Evolutionary conservation across 495 filamentous ascomycete species (phyloP), one percentile per base, ranked within the genome.

Genomic region (Bacidia gigantensis): DNA sequence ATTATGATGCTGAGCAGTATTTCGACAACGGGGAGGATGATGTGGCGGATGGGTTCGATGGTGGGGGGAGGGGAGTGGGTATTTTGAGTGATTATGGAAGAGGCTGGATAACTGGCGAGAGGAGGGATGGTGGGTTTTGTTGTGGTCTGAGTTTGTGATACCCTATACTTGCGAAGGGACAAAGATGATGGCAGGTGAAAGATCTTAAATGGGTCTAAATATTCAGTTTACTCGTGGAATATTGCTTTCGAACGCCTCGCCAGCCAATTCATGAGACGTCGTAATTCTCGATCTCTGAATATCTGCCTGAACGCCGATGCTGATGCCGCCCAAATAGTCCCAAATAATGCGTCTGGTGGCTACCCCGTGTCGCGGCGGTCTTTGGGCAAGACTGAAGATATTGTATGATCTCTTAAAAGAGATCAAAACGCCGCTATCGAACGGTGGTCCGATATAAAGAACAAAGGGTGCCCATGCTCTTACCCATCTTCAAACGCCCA

Each of bases 401-500:
- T 10, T 39, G 25, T 2, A n/a, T 26, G 2, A n/a, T 9, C 26
- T 5, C 22, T 47, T 0, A n/a, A 47, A 1, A 10, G 21, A 5
- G 1, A 14, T 10, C 44, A 47, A 22, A 3, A 25, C 45, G 25
- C 9, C 9, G 1, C 26, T 10, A 25, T 10, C 24, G n/a, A n/a
- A 24, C 18, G 25, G 24, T 17, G 18, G 3, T 24, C 3, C 2
- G n/a, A n/a, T 14, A 22, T 18, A 7, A 22, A 46, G 17, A 21
- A n/a, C 44, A 21, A 2, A 3, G 17, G 12, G 20, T 17, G 14
- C 41, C 41, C 20, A 44, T 22, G 12, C 41, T 22, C 20, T 9
- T n/a, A 9, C 41, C 41, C 5, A 9, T 22, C 41, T 38, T 67
- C 65, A 96, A 25, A 98, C 81, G 1, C 90, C 87, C 89, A 97